Conservation (phyloP, 169 alveolate genomes). For the Perkinsus olseni region DNA sequence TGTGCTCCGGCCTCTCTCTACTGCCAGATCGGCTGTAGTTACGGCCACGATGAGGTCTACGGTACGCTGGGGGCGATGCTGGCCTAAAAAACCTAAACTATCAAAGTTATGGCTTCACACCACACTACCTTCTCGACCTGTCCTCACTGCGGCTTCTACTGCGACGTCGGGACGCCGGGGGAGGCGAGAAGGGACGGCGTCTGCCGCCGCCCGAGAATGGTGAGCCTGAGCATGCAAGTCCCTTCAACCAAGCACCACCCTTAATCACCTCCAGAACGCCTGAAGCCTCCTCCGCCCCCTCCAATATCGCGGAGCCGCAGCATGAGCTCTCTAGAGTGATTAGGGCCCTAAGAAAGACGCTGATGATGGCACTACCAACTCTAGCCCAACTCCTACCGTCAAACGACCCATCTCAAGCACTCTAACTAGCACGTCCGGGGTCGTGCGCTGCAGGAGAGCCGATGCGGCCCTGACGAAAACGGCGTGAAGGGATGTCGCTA, state of each 20-base stretch:
- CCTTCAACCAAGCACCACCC: not conserved
- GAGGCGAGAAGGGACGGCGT: not conserved
- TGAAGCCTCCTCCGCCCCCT: not conserved
- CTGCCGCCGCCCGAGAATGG: not conserved
- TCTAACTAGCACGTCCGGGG: not conserved
- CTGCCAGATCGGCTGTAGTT: not conserved
- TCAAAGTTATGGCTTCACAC: not conserved
- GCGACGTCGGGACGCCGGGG: not conserved
- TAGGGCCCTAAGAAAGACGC: not conserved
- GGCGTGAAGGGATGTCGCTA: too few relatives aligned
- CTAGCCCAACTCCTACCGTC: not conserved
- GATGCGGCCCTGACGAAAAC: not conserved
- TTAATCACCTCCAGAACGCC: not conserved
- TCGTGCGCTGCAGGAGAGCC: not conserved
- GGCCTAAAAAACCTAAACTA: not conserved
- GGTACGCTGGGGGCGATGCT: not conserved
- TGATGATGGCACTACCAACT: not conserved
- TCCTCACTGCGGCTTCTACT: not conserved
- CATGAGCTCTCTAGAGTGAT: not conserved
- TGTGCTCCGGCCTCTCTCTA: not conserved
- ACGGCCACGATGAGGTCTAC: not conserved
- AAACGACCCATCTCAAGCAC: not conserved
- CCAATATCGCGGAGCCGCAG: not conserved
- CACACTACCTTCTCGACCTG: not conserved
- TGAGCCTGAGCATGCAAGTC: not conserved